These are phyloP conservation scores for Ganoderma multipileum DNA, from an alignment of 1,284 basidiomycete species.

Conservation along the genomic window DNA sequence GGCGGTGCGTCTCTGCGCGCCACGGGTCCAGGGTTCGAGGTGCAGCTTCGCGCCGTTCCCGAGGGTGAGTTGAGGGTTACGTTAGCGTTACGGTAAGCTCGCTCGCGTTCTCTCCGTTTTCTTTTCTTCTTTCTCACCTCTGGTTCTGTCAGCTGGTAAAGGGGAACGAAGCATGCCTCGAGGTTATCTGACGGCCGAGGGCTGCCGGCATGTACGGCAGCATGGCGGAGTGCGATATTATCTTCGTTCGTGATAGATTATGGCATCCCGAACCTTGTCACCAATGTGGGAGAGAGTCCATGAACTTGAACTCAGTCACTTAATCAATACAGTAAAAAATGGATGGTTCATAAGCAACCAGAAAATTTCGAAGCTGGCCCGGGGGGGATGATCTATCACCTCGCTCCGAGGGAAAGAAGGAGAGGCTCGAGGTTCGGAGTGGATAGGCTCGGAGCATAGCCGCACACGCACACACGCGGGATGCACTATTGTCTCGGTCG, in stretches of 20 bases:
- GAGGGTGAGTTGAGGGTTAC: neutral
- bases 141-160: no score
- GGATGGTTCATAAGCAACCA: neutral
- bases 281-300: neutral
- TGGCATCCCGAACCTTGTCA: neutral
- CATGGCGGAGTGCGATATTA: neutral
- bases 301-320: neutral
- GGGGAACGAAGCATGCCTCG: neutral
- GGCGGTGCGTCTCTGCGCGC: neutral
- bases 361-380: neutral
- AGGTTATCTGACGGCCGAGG: neutral
- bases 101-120: no score
- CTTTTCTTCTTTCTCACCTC: neutral
- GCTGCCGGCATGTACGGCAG: neutral
- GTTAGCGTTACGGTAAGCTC: neutral
- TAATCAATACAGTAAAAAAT: neutral
- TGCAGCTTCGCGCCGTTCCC: neutral
- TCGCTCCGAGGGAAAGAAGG: neutral
- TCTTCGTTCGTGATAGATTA: neutral
- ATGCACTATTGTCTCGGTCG: neutral
- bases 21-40: neutral
- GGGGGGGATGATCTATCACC: neutral
- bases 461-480: neutral
- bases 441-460: constrained; percentile 1
- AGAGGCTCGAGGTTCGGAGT: neutral